Conservation (phyloP, 2,329 filamentous ascomycete genomes). For the Cryphonectria carpinicola region DNA sequence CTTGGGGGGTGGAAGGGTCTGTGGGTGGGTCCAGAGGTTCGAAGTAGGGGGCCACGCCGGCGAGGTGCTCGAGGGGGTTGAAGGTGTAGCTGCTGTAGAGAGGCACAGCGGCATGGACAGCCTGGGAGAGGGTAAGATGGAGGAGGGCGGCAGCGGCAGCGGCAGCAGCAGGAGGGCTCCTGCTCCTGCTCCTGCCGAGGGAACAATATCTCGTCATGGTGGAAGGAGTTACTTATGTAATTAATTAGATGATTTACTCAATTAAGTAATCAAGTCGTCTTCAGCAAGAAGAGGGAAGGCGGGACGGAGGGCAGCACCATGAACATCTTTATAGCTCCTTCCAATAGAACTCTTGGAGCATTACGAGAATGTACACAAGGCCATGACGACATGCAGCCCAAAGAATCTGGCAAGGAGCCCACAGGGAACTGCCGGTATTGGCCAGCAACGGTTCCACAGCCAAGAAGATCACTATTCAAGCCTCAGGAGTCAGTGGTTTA, state of each 20-base stretch:
- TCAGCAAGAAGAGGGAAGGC: not conserved
- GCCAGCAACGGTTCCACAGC: constrained; percentile 3
- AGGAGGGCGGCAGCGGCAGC: not conserved
- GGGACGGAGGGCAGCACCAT: not conserved
- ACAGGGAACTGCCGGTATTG: not conserved
- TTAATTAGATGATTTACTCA: too few species aligned
- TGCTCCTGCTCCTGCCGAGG: not conserved
- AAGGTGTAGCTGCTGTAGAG: constrained; percentile 55
- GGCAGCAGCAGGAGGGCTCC: not conserved
- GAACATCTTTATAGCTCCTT: not conserved
- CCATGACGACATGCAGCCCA: constrained; percentile 13
- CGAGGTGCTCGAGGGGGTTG: constrained; percentile 57
- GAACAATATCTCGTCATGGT: not conserved
- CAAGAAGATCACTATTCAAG: constrained; percentile 4
- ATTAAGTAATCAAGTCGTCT: not conserved
- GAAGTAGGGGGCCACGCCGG: constrained; percentile 62
- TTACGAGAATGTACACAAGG: not conserved
- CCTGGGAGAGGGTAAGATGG: constrained; percentile 4
- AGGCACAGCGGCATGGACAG: constrained; percentile 17
- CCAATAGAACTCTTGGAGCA: not conserved
- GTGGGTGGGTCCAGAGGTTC: constrained; percentile 54
- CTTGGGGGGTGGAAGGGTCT: constrained; percentile 49
- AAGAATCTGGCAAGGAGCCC: not conserved
- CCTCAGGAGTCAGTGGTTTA: not conserved
- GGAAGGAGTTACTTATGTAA: too few species aligned